These are phyloP conservation scores for Ophiostoma sp. DNA, from an alignment of 2,329 filamentous ascomycete genomes.

Conservation along the genomic window DNA sequence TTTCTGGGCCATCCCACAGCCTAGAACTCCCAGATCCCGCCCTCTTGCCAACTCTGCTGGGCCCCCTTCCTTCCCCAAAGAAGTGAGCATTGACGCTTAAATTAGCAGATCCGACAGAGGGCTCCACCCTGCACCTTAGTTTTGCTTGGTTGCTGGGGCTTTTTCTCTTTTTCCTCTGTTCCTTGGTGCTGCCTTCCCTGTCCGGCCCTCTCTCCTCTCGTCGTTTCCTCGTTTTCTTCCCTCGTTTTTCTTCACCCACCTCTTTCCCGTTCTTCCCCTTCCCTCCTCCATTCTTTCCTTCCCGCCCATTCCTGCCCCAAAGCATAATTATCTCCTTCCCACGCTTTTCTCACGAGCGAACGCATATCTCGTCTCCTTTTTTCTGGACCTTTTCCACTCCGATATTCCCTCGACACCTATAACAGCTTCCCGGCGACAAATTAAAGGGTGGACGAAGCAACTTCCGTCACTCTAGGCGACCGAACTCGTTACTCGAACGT, in stretches of 20 bases:
- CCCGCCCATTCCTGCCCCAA: not conserved
- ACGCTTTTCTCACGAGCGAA: not conserved
- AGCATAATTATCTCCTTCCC: constrained; percentile 8
- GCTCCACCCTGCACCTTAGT: constrained; percentile 16
- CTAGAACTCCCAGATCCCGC: not conserved
- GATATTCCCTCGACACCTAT: constrained; percentile 21
- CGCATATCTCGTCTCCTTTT: not conserved
- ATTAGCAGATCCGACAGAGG: constrained; percentile 14
- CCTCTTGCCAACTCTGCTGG: not conserved
- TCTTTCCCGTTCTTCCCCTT: constrained; percentile 9
- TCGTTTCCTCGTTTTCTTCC: constrained; percentile 14
- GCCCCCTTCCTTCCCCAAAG: not conserved
- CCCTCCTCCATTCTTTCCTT: not conserved
- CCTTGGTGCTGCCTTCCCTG: constrained; percentile 14
- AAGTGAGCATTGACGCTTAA: constrained; percentile 21
- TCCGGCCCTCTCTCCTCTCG: constrained; percentile 11
- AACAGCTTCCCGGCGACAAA: constrained; percentile 15
- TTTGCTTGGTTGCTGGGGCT: constrained; percentile 24
- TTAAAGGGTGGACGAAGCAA: not conserved
- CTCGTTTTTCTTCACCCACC: constrained; percentile 8
- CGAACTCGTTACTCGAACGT: not conserved
- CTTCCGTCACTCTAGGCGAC: constrained; percentile 24
- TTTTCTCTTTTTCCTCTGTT: not conserved
- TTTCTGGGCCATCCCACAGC: constrained; percentile 7
- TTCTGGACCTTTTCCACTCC: not conserved